phyloP scores from a whole-genome alignment of 192 early-diverging fungal species.

The Neocallimastix lanati region DNA sequence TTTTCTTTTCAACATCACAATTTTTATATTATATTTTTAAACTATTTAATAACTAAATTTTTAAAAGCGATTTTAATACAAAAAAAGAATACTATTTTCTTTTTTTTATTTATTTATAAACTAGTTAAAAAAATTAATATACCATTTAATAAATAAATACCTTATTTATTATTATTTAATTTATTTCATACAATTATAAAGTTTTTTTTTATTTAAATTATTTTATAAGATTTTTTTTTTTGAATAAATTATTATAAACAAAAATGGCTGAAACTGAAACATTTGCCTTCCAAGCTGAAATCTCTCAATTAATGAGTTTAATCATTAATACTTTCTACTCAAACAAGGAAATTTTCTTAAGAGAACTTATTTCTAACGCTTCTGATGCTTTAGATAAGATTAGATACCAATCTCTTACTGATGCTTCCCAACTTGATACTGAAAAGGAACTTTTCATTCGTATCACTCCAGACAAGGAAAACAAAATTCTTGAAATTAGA shows the following conservation, averaged over 20 bases:
- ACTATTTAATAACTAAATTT: neutral
- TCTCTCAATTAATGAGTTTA: constrained; percentile 97
- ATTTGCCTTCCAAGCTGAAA: constrained; percentile 97
- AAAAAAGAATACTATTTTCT: neutral
- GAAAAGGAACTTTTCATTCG: constrained; percentile 89
- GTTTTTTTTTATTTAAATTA: neutral
- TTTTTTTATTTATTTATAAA: neutral
- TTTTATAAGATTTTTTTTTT: no score
- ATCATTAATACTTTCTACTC: constrained; percentile 99
- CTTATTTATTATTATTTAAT: neutral
- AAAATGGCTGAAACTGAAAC: constrained; percentile 31
- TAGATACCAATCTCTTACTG: constrained; percentile 85
- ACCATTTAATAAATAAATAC: neutral
- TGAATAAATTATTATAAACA: neutral
- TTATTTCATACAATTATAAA: neutral
- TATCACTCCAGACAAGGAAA: constrained; percentile 69
- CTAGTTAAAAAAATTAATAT: neutral
- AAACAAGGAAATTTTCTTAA: constrained; percentile 95
- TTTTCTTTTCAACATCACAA: neutral
- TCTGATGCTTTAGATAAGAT: constrained; percentile 97
- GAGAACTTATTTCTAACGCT: constrained; percentile 92
- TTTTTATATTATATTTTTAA: neutral
- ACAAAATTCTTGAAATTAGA: constrained; percentile 75
- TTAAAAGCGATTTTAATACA: neutral
- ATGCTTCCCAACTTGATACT: constrained; percentile 79